Conservation (phyloP, 2,329 filamentous ascomycete genomes). For the Curvularia hawaiiensis region DNA sequence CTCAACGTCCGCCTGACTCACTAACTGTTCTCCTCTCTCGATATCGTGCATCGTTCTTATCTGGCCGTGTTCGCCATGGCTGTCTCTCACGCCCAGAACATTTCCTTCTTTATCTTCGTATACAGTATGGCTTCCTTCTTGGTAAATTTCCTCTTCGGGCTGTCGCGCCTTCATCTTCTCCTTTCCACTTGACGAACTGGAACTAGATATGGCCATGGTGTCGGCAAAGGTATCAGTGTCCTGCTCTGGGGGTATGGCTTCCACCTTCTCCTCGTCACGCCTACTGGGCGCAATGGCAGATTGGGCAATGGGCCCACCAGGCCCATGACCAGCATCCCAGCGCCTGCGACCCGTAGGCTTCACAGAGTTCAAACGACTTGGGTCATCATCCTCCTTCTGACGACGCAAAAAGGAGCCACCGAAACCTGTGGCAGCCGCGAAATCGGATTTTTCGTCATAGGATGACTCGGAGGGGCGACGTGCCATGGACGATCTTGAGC, state of each 20-base stretch:
- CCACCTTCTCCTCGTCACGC: slow-evolving; percentile 37
- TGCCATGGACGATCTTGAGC: slow-evolving; percentile 75
- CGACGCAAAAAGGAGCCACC: slow-evolving; percentile 80
- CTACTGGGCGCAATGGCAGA: slow-evolving; percentile 82
- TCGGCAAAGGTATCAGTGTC: slow-evolving; percentile 53
- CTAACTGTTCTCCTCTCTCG: slow-evolving; percentile 57
- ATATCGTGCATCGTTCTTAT: slow-evolving; percentile 67
- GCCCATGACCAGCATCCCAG: slow-evolving; percentile 72
- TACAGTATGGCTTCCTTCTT: slow-evolving; percentile 79
- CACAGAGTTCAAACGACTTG: slow-evolving; percentile 62
- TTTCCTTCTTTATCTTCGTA: slow-evolving; percentile 89
- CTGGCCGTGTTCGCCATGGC: slow-evolving; percentile 52
- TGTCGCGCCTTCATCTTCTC: slow-evolving; percentile 36
- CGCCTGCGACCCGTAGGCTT: slow-evolving; percentile 64
- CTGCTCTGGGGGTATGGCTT: slow-evolving; percentile 47
- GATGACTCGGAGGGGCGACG: slow-evolving; percentile 65
- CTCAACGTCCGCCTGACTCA: slow-evolving; percentile 56
- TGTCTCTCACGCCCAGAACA: slow-evolving; percentile 71
- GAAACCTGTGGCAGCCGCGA: slow-evolving; percentile 68
- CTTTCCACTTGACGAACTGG: slow-evolving; percentile 41
- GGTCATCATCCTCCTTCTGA: slow-evolving; percentile 74
- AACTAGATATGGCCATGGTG: slow-evolving; percentile 49
- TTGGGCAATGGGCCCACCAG: slow-evolving; percentile 85
- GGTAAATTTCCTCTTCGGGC: slow-evolving; percentile 68
- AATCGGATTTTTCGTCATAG: slow-evolving; percentile 63